Percentiles rank a stretch among this genome's conserved stretches.
Evolutionary conservation across 2,329 filamentous ascomycete species (phyloP).

Genomic region (Blumeriella jaapii): DNA sequence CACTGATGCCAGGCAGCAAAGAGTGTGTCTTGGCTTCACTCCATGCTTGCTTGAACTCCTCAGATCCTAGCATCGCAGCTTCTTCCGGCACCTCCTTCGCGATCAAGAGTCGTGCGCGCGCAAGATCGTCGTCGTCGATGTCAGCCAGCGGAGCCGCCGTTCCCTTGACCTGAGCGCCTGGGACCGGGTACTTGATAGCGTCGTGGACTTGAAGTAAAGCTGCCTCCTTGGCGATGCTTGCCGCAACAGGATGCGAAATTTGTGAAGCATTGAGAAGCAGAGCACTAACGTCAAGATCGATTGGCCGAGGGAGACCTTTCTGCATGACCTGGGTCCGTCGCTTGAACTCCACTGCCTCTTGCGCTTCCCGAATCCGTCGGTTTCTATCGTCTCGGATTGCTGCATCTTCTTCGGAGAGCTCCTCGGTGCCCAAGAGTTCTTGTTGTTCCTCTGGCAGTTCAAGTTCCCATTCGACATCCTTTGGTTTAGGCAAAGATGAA

Average conservation of each 20-base stretch:
- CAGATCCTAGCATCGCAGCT: slow-evolving; percentile 37
- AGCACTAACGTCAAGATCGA: slow-evolving; percentile 55
- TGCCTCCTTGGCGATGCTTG: slow-evolving; percentile 64
- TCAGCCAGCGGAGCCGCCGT: slow-evolving; percentile 45
- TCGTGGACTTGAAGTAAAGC: slow-evolving; percentile 75
- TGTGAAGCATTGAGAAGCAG: slow-evolving; percentile 53
- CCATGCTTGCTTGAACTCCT: slow-evolving; percentile 43
- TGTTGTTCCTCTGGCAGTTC: slow-evolving; percentile 76
- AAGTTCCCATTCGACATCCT: slow-evolving; percentile 88
- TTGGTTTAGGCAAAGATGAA: slow-evolving; percentile 80
- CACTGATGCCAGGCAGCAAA: slow-evolving; percentile 67
- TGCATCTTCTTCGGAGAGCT: slow-evolving; percentile 45
- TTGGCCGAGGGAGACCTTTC: slow-evolving; percentile 66
- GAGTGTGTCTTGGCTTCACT: slow-evolving; percentile 40
- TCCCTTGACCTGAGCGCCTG: slow-evolving; percentile 53
- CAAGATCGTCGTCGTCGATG: slow-evolving; percentile 61
- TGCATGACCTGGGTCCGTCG: slow-evolving; percentile 89
- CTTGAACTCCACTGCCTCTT: slow-evolving; percentile 59
- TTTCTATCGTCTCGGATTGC: slow-evolving; percentile 74
- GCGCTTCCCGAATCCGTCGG: slow-evolving; percentile 58
- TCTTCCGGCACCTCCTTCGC: slow-evolving; percentile 34
- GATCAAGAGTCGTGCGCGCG: slow-evolving; percentile 66
- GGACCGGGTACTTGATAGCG: slow-evolving; percentile 61
- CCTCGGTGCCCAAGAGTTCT: slow-evolving; percentile 40
- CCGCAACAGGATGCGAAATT: slow-evolving; percentile 51